A percentile compares a stretch with the other conserved stretches of the same genome.
Conservation (phyloP, 306 rosid genomes). For the Citrullus amarus region DNA sequence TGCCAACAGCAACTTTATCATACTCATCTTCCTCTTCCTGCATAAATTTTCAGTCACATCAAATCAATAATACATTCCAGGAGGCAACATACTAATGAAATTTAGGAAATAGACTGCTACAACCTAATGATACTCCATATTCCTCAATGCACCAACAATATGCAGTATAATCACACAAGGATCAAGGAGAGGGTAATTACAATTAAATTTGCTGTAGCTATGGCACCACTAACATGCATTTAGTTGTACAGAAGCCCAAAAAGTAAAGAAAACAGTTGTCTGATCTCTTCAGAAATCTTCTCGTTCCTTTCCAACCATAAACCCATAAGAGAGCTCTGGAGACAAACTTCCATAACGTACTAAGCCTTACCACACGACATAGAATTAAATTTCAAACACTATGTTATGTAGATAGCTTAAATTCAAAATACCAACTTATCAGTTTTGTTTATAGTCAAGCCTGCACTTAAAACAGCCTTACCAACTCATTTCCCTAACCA, state of each 20-base stretch:
- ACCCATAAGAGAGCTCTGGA: too few relatives aligned
- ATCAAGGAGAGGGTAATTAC: too few relatives aligned
- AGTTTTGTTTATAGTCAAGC: not conserved
- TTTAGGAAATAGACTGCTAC: not conserved
- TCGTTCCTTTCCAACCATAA: not conserved
- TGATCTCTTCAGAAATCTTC: too few relatives aligned
- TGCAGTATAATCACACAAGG: not conserved
- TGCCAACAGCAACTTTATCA: slow-evolving; percentile 79
- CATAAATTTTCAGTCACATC: slow-evolving; percentile 3
- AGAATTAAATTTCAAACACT: too few relatives aligned
- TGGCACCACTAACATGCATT: too few relatives aligned
- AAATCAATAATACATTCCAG: not conserved
- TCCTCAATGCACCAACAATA: not conserved
- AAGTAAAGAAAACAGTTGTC: not conserved
- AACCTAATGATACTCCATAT: not conserved
- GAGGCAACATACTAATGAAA: not conserved
- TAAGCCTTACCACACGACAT: not conserved
- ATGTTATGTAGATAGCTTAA: not conserved
- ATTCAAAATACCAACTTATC: not conserved
- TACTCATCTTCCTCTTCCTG: slow-evolving; percentile 86
- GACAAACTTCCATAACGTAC: too few relatives aligned
- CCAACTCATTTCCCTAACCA: not conserved
- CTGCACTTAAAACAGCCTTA: not conserved
- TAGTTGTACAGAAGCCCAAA: too few relatives aligned
- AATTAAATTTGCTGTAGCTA: too few relatives aligned